Evolutionary conservation across 2,329 filamentous ascomycete genomes (phyloP).

Genomic region (Ceratocystiopsis minuta): DNA sequence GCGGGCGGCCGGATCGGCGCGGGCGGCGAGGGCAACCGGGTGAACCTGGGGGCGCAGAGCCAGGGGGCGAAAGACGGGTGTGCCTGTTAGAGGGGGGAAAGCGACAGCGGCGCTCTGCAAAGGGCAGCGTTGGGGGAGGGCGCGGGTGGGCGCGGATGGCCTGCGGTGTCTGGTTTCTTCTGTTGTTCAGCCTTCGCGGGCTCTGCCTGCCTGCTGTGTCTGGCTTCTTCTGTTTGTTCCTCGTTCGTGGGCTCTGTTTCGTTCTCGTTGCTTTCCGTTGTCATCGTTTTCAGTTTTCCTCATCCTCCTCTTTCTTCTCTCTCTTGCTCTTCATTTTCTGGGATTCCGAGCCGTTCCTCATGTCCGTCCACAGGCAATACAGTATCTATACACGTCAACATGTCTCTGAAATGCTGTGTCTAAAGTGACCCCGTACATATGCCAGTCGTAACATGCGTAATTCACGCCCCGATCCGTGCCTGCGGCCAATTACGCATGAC

Average conservation of each 20-base stretch:
- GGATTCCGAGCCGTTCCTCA: too few relatives aligned
- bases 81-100: constrained; percentile 43
- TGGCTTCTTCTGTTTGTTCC: not conserved
- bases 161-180: not conserved
- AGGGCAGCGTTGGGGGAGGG: too few relatives aligned
- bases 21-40: constrained; percentile 50
- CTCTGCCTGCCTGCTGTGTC: too few relatives aligned
- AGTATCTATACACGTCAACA: too few relatives aligned
- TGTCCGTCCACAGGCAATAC: too few relatives aligned
- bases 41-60: constrained; percentile 63
- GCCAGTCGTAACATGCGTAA: too few relatives aligned
- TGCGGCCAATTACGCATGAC: too few relatives aligned
- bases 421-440: too few relatives aligned
- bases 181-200: too few relatives aligned
- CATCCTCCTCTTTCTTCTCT: not conserved
- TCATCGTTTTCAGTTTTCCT: not conserved
- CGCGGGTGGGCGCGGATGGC: not conserved
- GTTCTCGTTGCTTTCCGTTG: not conserved
- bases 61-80: constrained; percentile 76
- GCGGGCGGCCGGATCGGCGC: constrained; percentile 30
- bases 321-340: not conserved
- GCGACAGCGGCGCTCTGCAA: too few relatives aligned
- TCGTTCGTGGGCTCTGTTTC: not conserved
- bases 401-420: too few relatives aligned
- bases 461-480: too few relatives aligned